Evolutionary conservation across 164 flowering plant genomes (phyloP).

Genomic region (Kingdonia uniflora): DNA sequence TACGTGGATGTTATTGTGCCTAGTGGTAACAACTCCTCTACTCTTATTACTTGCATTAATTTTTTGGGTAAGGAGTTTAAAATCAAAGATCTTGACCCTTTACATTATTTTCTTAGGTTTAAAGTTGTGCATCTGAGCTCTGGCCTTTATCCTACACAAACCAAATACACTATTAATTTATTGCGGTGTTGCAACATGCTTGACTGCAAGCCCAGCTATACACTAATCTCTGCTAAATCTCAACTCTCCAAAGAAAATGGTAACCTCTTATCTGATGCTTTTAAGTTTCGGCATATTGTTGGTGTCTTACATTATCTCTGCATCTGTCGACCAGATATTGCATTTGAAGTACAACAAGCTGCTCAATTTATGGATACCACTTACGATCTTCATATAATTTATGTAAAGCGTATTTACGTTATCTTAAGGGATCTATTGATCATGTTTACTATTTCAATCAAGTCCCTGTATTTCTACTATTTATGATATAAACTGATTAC

Average conservation of each 20-base stretch:
- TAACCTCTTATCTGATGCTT: neutral
- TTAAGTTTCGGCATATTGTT: neutral
- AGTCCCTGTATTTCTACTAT: neutral
- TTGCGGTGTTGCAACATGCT: neutral
- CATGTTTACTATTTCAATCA: neutral
- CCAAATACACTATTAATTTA: neutral
- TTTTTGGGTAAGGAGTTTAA: too few relatives aligned
- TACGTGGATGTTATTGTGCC: neutral
- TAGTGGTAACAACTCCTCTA: neutral
- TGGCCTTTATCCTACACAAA: neutral
- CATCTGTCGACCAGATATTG: neutral
- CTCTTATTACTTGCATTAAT: neutral
- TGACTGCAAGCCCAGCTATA: neutral
- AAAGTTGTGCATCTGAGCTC: neutral
- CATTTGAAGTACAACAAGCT: neutral
- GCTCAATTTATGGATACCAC: neutral
- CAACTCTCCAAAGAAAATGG: neutral
- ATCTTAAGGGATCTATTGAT: neutral
- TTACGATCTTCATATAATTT: too few relatives aligned
- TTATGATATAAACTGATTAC: too few relatives aligned
- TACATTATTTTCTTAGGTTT: neutral
- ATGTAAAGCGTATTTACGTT: neutral
- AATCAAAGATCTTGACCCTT: neutral
- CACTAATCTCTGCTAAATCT: neutral
- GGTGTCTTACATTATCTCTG: neutral